Evolutionary conservation across 768 basidiomycete species (phyloP).

Genomic region (Leccinum incarnatum): DNA sequence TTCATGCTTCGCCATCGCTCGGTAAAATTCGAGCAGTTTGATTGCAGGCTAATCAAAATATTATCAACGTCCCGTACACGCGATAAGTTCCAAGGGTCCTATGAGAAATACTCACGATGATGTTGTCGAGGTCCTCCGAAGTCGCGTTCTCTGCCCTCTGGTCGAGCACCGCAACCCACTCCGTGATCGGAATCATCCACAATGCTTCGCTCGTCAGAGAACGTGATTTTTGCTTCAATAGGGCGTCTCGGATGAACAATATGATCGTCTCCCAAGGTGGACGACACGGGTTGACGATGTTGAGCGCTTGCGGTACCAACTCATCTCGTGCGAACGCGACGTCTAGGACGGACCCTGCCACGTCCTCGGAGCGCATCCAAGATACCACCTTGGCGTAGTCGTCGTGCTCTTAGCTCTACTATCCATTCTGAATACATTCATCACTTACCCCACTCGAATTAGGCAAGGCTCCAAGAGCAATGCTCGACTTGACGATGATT

Average conservation of each 20-base stretch:
- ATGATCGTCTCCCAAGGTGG: constrained; percentile 32
- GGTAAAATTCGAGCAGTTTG: constrained; percentile 32
- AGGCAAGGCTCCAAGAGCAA: constrained; percentile 27
- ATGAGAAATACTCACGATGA: constrained; percentile 1
- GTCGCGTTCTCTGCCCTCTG: constrained; percentile 17
- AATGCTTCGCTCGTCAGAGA: constrained; percentile 10
- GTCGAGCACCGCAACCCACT: constrained; percentile 32
- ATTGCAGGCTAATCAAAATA: constrained; percentile 27
- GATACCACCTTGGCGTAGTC: constrained; percentile 18
- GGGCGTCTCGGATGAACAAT: constrained; percentile 17
- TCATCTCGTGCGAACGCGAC: constrained; percentile 25
- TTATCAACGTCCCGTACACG: not conserved
- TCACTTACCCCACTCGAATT: constrained; percentile 35
- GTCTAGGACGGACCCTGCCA: constrained; percentile 33
- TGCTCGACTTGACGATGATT: constrained; percentile 33
- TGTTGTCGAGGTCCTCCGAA: constrained; percentile 3
- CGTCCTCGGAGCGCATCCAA: constrained; percentile 40
- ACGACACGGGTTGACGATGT: constrained; percentile 26
- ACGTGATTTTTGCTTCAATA: constrained; percentile 12
- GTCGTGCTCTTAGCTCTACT: not conserved
- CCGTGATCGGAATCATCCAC: constrained; percentile 22
- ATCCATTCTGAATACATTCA: not conserved
- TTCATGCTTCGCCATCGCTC: constrained; percentile 9
- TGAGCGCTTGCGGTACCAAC: constrained; percentile 23
- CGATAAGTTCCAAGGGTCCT: no score